Conservation (phyloP, 345 rosid species). For the Geranium rotundifolium region DNA sequence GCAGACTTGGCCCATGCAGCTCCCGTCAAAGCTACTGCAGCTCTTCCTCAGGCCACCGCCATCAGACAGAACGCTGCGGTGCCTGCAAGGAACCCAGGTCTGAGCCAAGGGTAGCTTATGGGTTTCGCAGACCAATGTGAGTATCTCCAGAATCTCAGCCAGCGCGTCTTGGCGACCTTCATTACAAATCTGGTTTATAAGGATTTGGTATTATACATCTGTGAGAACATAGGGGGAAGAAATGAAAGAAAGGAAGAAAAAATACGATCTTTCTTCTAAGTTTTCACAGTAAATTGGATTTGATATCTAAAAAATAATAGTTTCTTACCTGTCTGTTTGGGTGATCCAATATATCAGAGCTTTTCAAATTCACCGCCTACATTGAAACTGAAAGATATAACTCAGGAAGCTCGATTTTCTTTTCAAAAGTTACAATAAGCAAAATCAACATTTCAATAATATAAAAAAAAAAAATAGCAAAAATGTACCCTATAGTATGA, state of each 20-base stretch:
- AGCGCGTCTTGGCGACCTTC: slow-evolving; percentile 78
- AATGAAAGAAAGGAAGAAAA: neutral
- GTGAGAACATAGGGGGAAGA: neutral
- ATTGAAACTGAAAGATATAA: slow-evolving; percentile 27
- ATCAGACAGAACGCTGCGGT: slow-evolving; percentile 61
- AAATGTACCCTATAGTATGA: too few species aligned
- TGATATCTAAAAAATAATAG: too few species aligned
- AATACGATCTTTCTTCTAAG: neutral
- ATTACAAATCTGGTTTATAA: slow-evolving; percentile 75
- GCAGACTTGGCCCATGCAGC: slow-evolving; percentile 82
- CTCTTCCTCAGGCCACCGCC: slow-evolving; percentile 90
- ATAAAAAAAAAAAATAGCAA: too few species aligned
- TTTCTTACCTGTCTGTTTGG: slow-evolving; percentile 68
- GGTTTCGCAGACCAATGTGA: slow-evolving; percentile 71
- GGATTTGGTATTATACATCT: slow-evolving; percentile 6
- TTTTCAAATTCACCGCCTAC: slow-evolving; percentile 90
- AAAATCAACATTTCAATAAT: too few species aligned
- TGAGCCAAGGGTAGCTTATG: slow-evolving; percentile 89
- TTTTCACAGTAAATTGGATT: neutral
- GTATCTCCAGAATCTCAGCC: slow-evolving; percentile 81
- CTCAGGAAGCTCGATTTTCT: neutral
- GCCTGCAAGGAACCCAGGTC: slow-evolving; percentile 97
- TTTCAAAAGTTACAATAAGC: neutral
- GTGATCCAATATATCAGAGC: slow-evolving; percentile 71
- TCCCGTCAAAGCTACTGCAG: slow-evolving; percentile 79